phyloP scores from a whole-genome alignment of 768 basidiomycete species.

The Termitomyces sp. region DNA sequence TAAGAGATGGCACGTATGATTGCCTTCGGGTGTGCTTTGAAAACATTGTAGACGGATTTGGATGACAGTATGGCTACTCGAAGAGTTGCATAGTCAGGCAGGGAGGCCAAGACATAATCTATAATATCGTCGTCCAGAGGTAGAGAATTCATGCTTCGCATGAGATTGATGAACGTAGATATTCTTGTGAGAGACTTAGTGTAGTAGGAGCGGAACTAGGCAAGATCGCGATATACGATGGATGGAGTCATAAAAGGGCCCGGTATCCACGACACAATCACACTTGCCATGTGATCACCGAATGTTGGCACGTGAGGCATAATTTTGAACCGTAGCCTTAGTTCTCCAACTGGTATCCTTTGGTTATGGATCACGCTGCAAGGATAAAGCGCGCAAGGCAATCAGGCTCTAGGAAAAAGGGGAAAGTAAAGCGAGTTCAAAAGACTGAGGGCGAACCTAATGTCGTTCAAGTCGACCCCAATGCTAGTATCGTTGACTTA shows the following conservation, averaged over 20 bases:
- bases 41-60: slow-evolving; percentile 24
- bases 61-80: slow-evolving; percentile 19
- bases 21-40: slow-evolving; percentile 21
- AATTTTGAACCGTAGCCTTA: background rate
- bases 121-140: slow-evolving; percentile 25
- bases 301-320: slow-evolving; percentile 1
- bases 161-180: background rate
- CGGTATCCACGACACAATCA: background rate
- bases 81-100: slow-evolving; percentile 24
- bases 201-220: background rate
- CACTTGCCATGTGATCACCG: slow-evolving; percentile 3
- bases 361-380: slow-evolving; percentile 21
- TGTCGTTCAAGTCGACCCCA: slow-evolving; percentile 38
- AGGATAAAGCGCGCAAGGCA: slow-evolving; percentile 57
- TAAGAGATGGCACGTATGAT: slow-evolving; percentile 23
- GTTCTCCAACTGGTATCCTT: background rate
- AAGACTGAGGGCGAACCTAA: slow-evolving; percentile 12
- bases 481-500: slow-evolving; percentile 50
- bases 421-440: slow-evolving; percentile 31
- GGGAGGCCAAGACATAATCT: slow-evolving; percentile 20
- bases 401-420: slow-evolving; percentile 59
- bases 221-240: background rate
- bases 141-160: slow-evolving; percentile 12
- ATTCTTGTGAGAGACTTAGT: background rate
- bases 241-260: background rate